A percentile compares a stretch with the other conserved stretches of the same genome.
Evolutionary conservation across 306 rosid genomes (phyloP).

Genomic region (Betula pendula): DNA sequence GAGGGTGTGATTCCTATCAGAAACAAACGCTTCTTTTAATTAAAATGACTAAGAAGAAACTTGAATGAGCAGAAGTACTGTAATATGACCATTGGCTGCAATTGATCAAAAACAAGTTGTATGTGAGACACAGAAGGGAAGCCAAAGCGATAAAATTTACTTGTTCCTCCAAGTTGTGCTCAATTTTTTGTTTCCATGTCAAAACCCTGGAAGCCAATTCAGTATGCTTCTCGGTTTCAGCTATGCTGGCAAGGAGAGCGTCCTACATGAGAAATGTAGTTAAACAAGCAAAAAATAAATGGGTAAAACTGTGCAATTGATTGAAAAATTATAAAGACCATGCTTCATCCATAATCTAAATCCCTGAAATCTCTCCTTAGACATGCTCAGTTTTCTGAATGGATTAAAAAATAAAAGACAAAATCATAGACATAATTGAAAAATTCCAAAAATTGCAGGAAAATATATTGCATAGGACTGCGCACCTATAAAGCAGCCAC

Average conservation of each 20-base stretch:
- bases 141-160: conserved; percentile 41
- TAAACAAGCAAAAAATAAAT: not conserved
- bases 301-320: not conserved
- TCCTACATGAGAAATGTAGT: conserved; percentile 46
- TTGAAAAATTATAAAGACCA: not conserved
- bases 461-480: not conserved
- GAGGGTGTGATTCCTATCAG: conserved; percentile 69
- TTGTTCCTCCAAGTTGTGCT: conserved; percentile 84
- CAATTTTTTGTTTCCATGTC: conserved; percentile 89
- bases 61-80: not conserved
- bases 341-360: not conserved
- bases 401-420: not conserved
- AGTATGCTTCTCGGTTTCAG: conserved; percentile 83
- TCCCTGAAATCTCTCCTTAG: not conserved
- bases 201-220: conserved; percentile 86
- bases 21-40: conserved; percentile 26
- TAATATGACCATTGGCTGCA: not conserved
- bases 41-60: conserved; percentile 19
- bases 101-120: not conserved
- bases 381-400: not conserved
- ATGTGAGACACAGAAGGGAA: not conserved
- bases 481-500: not conserved
- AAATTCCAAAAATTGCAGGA: not conserved
- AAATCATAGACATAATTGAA: not conserved
- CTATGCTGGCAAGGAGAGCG: conserved; percentile 84